These are phyloP conservation scores for Metschnikowia noctiluminum DNA, from an alignment of 805 yeast species.

Conservation along the genomic window DNA sequence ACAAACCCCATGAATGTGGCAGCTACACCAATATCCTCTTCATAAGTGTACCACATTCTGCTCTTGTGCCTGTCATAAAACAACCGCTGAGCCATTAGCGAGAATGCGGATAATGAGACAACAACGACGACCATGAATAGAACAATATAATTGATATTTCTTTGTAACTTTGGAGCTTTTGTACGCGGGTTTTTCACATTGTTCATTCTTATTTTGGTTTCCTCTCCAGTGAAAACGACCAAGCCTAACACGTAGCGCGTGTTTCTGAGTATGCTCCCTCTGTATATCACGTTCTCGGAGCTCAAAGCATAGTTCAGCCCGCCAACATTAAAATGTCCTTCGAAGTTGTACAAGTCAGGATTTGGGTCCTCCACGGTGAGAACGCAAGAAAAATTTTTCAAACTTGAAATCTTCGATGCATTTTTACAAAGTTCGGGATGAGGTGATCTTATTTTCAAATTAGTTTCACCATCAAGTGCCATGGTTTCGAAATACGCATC, in stretches of 20 bases:
- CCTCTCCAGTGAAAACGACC: slow-evolving; percentile 93
- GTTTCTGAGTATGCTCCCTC: slow-evolving; percentile 89
- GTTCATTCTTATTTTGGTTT: slow-evolving; percentile 93
- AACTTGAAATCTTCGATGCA: slow-evolving; percentile 47
- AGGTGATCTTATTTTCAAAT: slow-evolving; percentile 71
- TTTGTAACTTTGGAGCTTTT: slow-evolving; percentile 90
- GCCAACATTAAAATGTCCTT: slow-evolving; percentile 59
- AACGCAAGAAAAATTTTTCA: slow-evolving; percentile 49
- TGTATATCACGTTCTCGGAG: slow-evolving; percentile 77
- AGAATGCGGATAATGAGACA: slow-evolving; percentile 66
- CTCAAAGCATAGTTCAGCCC: slow-evolving; percentile 54
- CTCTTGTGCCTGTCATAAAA: slow-evolving; percentile 39
- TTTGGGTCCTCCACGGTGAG: slow-evolving; percentile 88
- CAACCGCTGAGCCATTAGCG: slow-evolving; percentile 74
- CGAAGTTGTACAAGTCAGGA: slow-evolving; percentile 84
- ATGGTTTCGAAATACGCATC: slow-evolving; percentile 84
- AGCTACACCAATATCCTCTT: slow-evolving; percentile 76
- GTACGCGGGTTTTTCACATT: slow-evolving; percentile 85
- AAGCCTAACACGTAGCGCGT: slow-evolving; percentile 72
- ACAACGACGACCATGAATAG: slow-evolving; percentile 86
- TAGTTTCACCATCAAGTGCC: slow-evolving; percentile 98
- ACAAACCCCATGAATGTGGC: slow-evolving; percentile 93
- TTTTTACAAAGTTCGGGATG: slow-evolving; percentile 57
- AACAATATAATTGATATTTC: slow-evolving; percentile 77
- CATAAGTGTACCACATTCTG: slow-evolving; percentile 67